phyloP scores from a whole-genome alignment of 2,329 filamentous ascomycete genomes.

The Didymella keratinophila region DNA sequence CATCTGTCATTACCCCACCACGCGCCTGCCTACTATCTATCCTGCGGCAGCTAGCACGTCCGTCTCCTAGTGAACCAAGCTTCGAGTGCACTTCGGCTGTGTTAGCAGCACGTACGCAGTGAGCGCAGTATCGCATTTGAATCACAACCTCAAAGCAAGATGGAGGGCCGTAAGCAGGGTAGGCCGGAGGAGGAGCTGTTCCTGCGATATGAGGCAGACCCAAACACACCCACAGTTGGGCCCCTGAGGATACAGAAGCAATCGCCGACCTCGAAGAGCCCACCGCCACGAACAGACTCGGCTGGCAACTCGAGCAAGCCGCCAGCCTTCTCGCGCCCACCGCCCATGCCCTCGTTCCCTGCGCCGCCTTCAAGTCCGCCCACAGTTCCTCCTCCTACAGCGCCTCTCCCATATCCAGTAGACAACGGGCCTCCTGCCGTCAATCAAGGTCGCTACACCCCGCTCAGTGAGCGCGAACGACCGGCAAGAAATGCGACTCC shows the following conservation, averaged over 20 bases:
- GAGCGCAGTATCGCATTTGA: neutral
- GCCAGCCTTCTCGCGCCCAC: slow-evolving; percentile 49
- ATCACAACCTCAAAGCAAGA: neutral
- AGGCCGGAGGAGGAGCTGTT: slow-evolving; percentile 85
- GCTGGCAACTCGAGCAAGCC: slow-evolving; percentile 66
- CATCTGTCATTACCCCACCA: slow-evolving; percentile 24
- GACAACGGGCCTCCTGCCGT: slow-evolving; percentile 49
- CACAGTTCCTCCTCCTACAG: slow-evolving; percentile 52
- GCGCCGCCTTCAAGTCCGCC: slow-evolving; percentile 59
- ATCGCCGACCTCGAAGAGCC: slow-evolving; percentile 57
- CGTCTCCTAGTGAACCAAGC: slow-evolving; percentile 12
- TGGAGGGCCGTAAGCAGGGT: slow-evolving; percentile 65
- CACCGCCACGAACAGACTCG: slow-evolving; percentile 65
- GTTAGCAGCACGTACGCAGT: neutral
- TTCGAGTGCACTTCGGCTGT: slow-evolving; percentile 1
- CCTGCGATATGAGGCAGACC: slow-evolving; percentile 58
- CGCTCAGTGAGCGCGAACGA: slow-evolving; percentile 48
- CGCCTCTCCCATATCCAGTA: slow-evolving; percentile 57
- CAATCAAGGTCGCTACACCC: slow-evolving; percentile 44
- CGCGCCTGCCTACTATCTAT: slow-evolving; percentile 7
- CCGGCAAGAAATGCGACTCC: slow-evolving; percentile 47
- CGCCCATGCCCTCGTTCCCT: slow-evolving; percentile 71
- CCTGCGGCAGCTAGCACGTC: slow-evolving; percentile 16
- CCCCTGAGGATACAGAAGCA: slow-evolving; percentile 87
- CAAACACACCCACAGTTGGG: slow-evolving; percentile 79